Evolutionary conservation across 169 alveolate species (phyloP).

Genomic region (Plasmodium gaboni): DNA sequence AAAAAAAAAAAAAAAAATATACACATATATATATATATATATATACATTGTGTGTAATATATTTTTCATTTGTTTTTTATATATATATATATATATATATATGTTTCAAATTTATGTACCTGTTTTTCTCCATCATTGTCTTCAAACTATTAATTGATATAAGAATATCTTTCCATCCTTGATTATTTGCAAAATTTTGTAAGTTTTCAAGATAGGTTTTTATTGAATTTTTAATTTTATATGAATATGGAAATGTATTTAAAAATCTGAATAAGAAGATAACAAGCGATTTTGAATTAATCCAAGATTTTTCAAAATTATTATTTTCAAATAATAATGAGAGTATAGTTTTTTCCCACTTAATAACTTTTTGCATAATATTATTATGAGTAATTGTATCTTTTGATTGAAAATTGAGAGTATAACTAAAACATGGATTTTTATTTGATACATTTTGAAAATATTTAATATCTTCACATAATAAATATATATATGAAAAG

Average conservation of each 20-base stretch:
- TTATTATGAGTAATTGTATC: conserved; percentile 25
- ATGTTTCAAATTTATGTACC: not conserved
- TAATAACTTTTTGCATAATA: conserved; percentile 15
- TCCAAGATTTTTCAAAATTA: conserved; percentile 52
- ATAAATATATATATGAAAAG: conserved; percentile 33
- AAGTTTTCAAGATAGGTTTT: conserved; percentile 27
- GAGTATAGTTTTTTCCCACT: conserved; percentile 51
- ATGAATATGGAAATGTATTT: conserved; percentile 42
- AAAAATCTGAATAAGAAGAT: conserved; percentile 41
- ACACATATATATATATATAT: too few species aligned
- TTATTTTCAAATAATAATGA: conserved; percentile 52
- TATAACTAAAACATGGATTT: conserved; percentile 58
- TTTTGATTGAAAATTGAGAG: conserved; percentile 48
- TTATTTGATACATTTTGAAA: conserved; percentile 26
- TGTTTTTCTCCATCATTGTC: conserved; percentile 47
- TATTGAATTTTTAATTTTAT: conserved; percentile 42
- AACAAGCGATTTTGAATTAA: conserved; percentile 46
- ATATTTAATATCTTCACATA: conserved; percentile 45
- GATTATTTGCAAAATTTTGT: conserved; percentile 24
- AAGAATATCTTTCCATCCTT: conserved; percentile 64
- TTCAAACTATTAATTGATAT: conserved; percentile 53
- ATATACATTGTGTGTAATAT: too few species aligned
- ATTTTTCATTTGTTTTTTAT: too few species aligned
- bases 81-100: too few species aligned
- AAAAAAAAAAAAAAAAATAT: not conserved